These are phyloP conservation scores for Sorghum bicolor DNA, from an alignment of 176 grass and related monocot species.

Conservation along the genomic window Sorghum_bicolor_NCBIv3 NC_012878.2:56638001-56638500, in stretches of 20 bases:
- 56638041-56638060: no score
- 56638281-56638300: neutral
- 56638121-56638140: neutral
- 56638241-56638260: neutral
- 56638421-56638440: neutral
- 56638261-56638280: neutral
- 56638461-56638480: neutral
- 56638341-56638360: neutral
- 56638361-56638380: neutral
- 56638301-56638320: neutral
- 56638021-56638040: neutral
- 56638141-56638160: neutral
- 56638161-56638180: neutral
- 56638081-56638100: neutral
- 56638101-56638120: neutral
- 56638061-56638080: neutral
- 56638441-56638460: neutral
- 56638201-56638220: neutral
- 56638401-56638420: neutral
- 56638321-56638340: neutral
- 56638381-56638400: no score
- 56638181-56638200: neutral
- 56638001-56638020: neutral
- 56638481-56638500: neutral
- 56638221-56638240: neutral